These are phyloP conservation scores for Xerophyta viscosa DNA, from an alignment of 106 monocot genomes.

Conservation along the genomic window DNA sequence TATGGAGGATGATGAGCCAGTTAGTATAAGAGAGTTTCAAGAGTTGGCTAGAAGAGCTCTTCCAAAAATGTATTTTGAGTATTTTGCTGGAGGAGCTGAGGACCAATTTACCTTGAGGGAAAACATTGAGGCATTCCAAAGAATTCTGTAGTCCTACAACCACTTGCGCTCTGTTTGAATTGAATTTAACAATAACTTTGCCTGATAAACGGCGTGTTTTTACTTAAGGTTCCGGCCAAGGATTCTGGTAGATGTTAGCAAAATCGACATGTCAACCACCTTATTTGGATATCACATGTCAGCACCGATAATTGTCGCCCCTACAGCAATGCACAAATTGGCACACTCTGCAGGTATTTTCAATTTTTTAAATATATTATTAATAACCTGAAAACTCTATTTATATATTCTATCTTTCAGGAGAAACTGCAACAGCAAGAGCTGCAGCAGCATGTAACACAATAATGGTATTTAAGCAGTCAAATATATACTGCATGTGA, in stretches of 20 bases:
- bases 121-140: slow-evolving; percentile 61
- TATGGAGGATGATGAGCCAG: slow-evolving; percentile 27
- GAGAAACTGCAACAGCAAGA: slow-evolving; percentile 67
- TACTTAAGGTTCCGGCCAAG: slow-evolving; percentile 43
- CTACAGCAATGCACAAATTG: slow-evolving; percentile 38
- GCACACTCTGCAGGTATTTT: slow-evolving; percentile 62
- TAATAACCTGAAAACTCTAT: no score
- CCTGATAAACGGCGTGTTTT: no score
- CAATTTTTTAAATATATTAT: background rate
- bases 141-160: slow-evolving; percentile 43
- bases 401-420: slow-evolving; percentile 42
- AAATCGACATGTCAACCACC: slow-evolving; percentile 44
- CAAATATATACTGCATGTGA: background rate
- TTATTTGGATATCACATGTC: slow-evolving; percentile 34
- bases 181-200: background rate
- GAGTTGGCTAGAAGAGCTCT: slow-evolving; percentile 52
- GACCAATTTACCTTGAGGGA: slow-evolving; percentile 68
- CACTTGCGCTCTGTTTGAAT: background rate
- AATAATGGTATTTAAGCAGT: slow-evolving; percentile 39
- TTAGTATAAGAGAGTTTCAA: slow-evolving; percentile 61
- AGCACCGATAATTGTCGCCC: slow-evolving; percentile 57
- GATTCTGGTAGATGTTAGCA: slow-evolving; percentile 51
- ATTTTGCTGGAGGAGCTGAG: slow-evolving; percentile 66
- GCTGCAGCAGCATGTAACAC: slow-evolving; percentile 74
- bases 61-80: slow-evolving; percentile 85